Evolutionary conservation across 1,139 yeast genomes (phyloP).

Genomic region (Blastobotrys petasosporus): DNA sequence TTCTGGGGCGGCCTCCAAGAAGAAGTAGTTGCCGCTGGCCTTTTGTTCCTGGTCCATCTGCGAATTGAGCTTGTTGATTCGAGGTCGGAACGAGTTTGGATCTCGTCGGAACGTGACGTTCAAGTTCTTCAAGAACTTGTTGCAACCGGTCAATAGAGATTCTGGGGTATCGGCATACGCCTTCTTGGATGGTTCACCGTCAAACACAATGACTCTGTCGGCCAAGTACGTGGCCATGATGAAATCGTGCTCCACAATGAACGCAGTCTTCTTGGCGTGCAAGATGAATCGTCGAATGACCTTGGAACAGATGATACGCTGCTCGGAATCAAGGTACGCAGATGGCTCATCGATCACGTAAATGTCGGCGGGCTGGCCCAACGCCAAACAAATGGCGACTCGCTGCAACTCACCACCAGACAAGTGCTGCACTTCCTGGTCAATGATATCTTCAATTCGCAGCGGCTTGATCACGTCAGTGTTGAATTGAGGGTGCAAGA

Average conservation of each 20-base stretch:
- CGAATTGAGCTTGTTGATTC: constrained; percentile 94
- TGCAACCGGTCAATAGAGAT: constrained; percentile 92
- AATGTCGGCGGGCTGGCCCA: constrained; percentile 93
- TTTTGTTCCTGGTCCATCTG: constrained; percentile 99
- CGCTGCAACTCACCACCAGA: constrained; percentile 99
- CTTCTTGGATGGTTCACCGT: constrained; percentile 82
- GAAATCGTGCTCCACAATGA: constrained; percentile 98
- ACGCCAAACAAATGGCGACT: constrained; percentile 92
- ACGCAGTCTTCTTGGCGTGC: constrained; percentile 96
- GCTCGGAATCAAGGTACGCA: constrained; percentile 97
- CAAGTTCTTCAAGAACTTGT: constrained; percentile 90
- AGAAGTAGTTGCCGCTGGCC: constrained; percentile 84
- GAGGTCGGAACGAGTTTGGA: constrained; percentile 95
- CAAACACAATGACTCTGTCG: constrained; percentile 96
- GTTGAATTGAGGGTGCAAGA: constrained; percentile 95
- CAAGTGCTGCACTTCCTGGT: constrained; percentile 93
- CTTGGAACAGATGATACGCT: constrained; percentile 97
- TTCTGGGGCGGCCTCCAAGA: constrained; percentile 52
- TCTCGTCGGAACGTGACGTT: constrained; percentile 99
- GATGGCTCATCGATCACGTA: constrained; percentile 97
- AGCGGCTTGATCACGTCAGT: constrained; percentile 96
- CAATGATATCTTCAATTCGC: constrained; percentile 86
- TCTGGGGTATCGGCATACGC: constrained; percentile 86
- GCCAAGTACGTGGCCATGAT: constrained; percentile 99
- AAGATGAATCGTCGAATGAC: constrained; percentile 94